Evolutionary conservation across 768 basidiomycete genomes (phyloP).

Genomic region (Phaeolepiota aurea): DNA sequence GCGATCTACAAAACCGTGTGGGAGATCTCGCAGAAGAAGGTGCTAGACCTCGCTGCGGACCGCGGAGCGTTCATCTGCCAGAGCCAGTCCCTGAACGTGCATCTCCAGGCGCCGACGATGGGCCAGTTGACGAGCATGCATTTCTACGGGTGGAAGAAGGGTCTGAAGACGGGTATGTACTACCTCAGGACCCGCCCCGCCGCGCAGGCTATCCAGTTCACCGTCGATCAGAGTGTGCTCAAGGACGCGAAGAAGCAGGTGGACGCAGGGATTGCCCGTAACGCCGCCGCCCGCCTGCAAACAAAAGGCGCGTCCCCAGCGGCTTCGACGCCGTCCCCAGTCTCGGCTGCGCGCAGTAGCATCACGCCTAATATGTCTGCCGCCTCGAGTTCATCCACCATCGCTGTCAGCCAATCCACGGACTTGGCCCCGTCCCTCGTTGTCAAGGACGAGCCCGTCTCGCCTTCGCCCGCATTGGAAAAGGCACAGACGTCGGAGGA

Average conservation of each 20-base stretch:
- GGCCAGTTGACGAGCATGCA: slow-evolving; percentile 96
- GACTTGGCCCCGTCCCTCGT: too few species aligned
- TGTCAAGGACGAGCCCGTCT: slow-evolving; percentile 18
- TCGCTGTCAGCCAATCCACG: not conserved
- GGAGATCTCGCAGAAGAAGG: slow-evolving; percentile 98
- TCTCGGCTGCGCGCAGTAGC: slow-evolving; percentile 7
- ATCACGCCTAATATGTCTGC: slow-evolving; percentile 2
- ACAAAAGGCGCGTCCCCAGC: slow-evolving; percentile 14
- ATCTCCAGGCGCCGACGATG: slow-evolving; percentile 79
- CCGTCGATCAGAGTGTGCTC: slow-evolving; percentile 76
- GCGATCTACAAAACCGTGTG: slow-evolving; percentile 99
- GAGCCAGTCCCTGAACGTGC: slow-evolving; percentile 90
- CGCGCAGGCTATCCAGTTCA: slow-evolving; percentile 96
- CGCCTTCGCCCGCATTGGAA: slow-evolving; percentile 11
- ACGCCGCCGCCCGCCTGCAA: slow-evolving; percentile 12
- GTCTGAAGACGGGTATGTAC: slow-evolving; percentile 98
- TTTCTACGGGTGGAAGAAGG: slow-evolving; percentile 99
- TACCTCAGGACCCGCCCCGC: slow-evolving; percentile 94
- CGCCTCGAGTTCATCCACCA: slow-evolving; percentile 7
- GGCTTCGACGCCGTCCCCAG: slow-evolving; percentile 10
- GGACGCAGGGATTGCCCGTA: slow-evolving; percentile 12
- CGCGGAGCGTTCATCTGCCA: slow-evolving; percentile 98
- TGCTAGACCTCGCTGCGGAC: slow-evolving; percentile 97
- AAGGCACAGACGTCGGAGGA: slow-evolving; percentile 1
- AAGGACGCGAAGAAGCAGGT: slow-evolving; percentile 51